These are phyloP conservation scores for Tetrapisispora nanseiensis DNA, from an alignment of 805 yeast species.

Conservation along the genomic window DNA sequence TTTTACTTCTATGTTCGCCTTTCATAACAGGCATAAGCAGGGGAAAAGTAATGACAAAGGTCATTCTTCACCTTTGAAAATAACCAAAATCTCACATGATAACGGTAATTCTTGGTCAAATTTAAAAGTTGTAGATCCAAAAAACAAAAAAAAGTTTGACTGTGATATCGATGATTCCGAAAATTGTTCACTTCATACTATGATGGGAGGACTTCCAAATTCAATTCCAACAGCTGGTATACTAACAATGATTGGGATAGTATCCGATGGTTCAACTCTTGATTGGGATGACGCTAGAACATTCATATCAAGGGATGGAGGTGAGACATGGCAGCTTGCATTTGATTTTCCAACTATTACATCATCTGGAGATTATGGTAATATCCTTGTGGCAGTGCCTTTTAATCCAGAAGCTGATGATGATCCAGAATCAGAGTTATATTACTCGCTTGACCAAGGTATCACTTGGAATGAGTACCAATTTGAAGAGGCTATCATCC, in stretches of 20 bases:
- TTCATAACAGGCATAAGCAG: neutral
- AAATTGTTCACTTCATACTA: slow-evolving; percentile 42
- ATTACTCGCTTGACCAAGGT: slow-evolving; percentile 68
- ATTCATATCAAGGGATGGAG: slow-evolving; percentile 67
- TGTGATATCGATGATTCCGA: slow-evolving; percentile 29
- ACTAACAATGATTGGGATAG: slow-evolving; percentile 16
- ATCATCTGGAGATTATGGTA: slow-evolving; percentile 71
- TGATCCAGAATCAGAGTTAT: slow-evolving; percentile 29
- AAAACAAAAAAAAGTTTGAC: slow-evolving; percentile 17
- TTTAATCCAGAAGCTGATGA: slow-evolving; percentile 28
- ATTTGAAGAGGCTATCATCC: slow-evolving; percentile 37
- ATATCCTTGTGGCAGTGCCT: slow-evolving; percentile 56
- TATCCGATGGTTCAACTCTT: slow-evolving; percentile 8
- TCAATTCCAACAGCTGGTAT: slow-evolving; percentile 49
- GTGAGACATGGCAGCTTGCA: slow-evolving; percentile 56
- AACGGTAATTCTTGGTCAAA: slow-evolving; percentile 46
- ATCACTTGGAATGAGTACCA: slow-evolving; percentile 45
- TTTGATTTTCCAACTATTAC: slow-evolving; percentile 43
- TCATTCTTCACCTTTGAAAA: neutral
- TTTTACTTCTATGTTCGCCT: neutral
- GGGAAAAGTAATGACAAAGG: neutral
- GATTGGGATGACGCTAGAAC: slow-evolving; percentile 30
- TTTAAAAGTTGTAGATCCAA: slow-evolving; percentile 38
- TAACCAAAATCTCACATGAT: slow-evolving; percentile 38
- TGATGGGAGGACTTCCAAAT: slow-evolving; percentile 29